Percentiles rank a stretch among this genome's conserved stretches.
Conservation (phyloP, 2,329 filamentous ascomycete species). For the Emmonsiellopsis sp. region DNA sequence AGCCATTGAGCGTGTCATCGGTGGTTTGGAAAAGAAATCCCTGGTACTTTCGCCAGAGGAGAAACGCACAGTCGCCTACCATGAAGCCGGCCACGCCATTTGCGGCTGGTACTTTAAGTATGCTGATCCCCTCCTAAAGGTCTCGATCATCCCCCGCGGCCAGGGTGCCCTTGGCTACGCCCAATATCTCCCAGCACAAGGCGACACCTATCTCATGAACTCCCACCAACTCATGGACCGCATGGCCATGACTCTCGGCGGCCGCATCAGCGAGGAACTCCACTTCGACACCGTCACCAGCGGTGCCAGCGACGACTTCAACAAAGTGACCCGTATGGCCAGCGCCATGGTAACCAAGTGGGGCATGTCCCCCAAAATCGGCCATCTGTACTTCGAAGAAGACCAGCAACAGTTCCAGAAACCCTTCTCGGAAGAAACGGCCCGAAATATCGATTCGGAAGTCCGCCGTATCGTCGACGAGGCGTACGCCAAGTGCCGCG, state of each 20-base stretch:
- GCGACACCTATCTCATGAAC: conserved; percentile 90
- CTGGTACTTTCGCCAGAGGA: conserved; percentile 86
- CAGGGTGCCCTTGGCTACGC: conserved; percentile 91
- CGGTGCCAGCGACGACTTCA: conserved; percentile 93
- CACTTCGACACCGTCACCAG: conserved; percentile 96
- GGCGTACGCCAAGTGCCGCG: conserved; percentile 82
- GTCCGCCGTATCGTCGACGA: conserved; percentile 85
- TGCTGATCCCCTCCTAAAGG: conserved; percentile 95
- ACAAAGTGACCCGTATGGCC: conserved; percentile 93
- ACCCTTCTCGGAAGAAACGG: conserved; percentile 91
- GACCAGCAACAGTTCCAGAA: conserved; percentile 78
- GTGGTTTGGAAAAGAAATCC: conserved; percentile 94
- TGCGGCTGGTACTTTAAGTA: conserved; percentile 97
- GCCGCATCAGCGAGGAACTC: conserved; percentile 87
- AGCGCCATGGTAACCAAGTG: conserved; percentile 98
- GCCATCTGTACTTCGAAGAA: conserved; percentile 81
- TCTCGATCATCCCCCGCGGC: conserved; percentile 95
- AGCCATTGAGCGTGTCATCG: conserved; percentile 93
- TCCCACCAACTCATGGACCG: conserved; percentile 95
- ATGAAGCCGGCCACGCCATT: conserved; percentile 96
- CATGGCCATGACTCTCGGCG: conserved; percentile 98
- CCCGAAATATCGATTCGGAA: conserved; percentile 82
- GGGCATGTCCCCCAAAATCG: conserved; percentile 94
- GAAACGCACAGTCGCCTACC: conserved; percentile 93
- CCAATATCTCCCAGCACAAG: conserved; percentile 80